Conservation (phyloP, 164 flowering plant genomes). For the Dillenia suffruticosa region DNA sequence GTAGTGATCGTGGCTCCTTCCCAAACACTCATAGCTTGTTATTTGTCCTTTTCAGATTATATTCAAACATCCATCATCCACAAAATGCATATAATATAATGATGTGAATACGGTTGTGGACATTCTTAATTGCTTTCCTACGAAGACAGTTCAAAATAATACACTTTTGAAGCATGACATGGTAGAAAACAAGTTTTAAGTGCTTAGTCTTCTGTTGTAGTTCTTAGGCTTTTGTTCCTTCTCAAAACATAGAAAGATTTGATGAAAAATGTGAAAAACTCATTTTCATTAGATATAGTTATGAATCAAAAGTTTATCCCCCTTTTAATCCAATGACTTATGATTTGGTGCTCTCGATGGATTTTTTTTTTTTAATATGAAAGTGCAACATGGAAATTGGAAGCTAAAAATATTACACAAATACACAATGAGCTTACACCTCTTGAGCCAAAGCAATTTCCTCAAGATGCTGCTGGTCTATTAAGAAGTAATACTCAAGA, state of each 20-base stretch:
- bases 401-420: not conserved
- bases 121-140: not conserved
- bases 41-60: too few relatives aligned
- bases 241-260: conserved; percentile 3
- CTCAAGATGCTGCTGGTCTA: too few relatives aligned
- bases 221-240: conserved; percentile 3
- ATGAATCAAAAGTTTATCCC: not conserved
- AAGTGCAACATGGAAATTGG: not conserved
- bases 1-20: conserved; percentile 4
- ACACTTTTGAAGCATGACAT: conserved; percentile 5
- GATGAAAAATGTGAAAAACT: conserved; percentile 3
- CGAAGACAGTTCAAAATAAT: conserved; percentile 1
- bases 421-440: too few relatives aligned
- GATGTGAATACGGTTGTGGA: not conserved
- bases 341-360: not conserved
- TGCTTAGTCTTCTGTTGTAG: conserved; percentile 1
- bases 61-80: too few relatives aligned
- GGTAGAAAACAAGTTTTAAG: not conserved
- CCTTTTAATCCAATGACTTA: conserved; percentile 2
- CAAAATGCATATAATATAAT: too few relatives aligned
- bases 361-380: conserved; percentile 10
- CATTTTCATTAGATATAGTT: conserved; percentile 9
- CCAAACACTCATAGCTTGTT: conserved; percentile 1
- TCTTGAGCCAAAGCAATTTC: too few relatives aligned
- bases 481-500: too few relatives aligned